These are phyloP conservation scores for Fraxinus pennsylvanica DNA, from an alignment of 257 asterid genomes.

Conservation along the genomic window DNA sequence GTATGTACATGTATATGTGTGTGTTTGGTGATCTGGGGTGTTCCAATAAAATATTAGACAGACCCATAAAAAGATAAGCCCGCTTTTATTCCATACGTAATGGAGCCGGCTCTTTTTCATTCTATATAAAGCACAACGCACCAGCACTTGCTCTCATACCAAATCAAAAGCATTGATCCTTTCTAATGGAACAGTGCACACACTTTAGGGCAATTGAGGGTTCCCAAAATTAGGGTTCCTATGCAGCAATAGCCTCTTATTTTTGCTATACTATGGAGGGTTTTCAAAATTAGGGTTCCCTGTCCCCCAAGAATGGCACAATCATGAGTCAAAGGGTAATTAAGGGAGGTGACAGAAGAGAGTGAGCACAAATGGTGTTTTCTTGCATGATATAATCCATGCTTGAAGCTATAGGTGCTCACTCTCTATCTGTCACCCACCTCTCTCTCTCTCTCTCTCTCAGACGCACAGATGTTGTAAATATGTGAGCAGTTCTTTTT, in stretches of 20 bases:
- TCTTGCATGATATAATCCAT: constrained; percentile 28
- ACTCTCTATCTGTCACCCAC: constrained; percentile 35
- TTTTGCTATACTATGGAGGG: not conserved
- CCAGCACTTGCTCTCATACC: not conserved
- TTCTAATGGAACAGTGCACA: not conserved
- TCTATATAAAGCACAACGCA: constrained; percentile 3
- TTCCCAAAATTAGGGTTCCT: not conserved
- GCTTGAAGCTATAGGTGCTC: constrained; percentile 38
- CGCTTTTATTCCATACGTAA: not conserved
- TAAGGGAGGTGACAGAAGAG: constrained; percentile 41
- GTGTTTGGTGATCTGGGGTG: not conserved
- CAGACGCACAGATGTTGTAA: not conserved
- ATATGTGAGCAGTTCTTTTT: not conserved
- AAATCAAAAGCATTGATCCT: not conserved
- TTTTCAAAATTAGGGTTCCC: constrained; percentile 1
- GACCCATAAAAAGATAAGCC: not conserved
- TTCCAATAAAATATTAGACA: not conserved
- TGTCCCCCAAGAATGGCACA: not conserved
- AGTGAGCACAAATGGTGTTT: constrained; percentile 42
- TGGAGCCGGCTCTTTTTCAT: not conserved
- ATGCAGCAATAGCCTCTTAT: not conserved
- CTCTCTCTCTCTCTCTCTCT: constrained; percentile 11
- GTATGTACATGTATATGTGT: too few species aligned
- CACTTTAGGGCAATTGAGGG: not conserved
- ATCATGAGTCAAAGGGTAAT: not conserved